Percentiles rank a stretch among this genome's conserved stretches.
Evolutionary conservation across 768 basidiomycete species (phyloP).

Genomic region (Trametes villosa): DNA sequence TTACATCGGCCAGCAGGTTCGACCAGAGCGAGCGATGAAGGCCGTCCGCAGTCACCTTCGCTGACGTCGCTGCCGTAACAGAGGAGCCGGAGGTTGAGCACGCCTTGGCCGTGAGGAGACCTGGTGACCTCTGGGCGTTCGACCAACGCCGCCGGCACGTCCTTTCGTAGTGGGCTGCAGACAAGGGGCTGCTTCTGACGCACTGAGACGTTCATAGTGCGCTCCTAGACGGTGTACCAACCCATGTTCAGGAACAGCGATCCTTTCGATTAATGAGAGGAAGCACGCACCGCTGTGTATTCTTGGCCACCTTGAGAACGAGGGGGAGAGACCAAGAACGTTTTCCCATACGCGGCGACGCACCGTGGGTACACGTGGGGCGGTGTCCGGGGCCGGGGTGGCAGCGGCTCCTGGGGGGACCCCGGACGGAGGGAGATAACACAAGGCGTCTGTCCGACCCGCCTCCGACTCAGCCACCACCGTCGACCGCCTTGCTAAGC

Average conservation of each 20-base stretch:
- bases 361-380: conserved; percentile 17
- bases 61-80: conserved; percentile 10
- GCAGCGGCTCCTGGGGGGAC: background rate
- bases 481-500: conserved; percentile 8
- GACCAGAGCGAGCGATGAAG: conserved; percentile 1
- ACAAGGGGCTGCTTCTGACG: background rate
- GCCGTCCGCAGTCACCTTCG: background rate
- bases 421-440: conserved; percentile 9
- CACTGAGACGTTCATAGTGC: background rate
- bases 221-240: background rate
- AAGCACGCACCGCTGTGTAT: background rate
- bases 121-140: conserved; percentile 12
- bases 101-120: conserved; percentile 6
- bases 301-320: conserved; percentile 7
- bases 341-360: conserved; percentile 7
- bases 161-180: background rate
- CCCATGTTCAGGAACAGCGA: background rate
- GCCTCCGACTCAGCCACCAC: conserved; percentile 13
- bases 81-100: background rate
- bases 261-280: background rate
- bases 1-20: no score
- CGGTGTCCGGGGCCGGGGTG: conserved; percentile 5
- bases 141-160: background rate
- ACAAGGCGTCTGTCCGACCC: background rate
- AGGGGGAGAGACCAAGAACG: conserved; percentile 8